Evolutionary conservation across 441 rosid species (phyloP).

Genomic region (Biscutella laevigata): DNA sequence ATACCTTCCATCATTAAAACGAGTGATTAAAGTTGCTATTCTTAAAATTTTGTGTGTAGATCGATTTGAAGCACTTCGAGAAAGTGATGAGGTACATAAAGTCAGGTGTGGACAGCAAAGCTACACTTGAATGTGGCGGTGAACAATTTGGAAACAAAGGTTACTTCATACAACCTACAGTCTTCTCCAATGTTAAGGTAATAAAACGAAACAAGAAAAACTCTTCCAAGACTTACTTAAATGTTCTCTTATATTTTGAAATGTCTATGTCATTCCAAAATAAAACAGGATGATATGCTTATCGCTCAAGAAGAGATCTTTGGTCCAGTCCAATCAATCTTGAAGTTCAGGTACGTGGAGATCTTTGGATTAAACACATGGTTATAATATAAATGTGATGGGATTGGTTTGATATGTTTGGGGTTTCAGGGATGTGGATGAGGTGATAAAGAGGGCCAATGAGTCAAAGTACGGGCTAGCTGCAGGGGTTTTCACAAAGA

Average conservation of each 20-base stretch:
- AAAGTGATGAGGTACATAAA: slow-evolving; percentile 66
- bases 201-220: no score
- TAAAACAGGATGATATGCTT: slow-evolving; percentile 63
- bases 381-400: background rate
- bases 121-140: slow-evolving; percentile 86
- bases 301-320: slow-evolving; percentile 84
- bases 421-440: slow-evolving; percentile 51
- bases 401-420: background rate
- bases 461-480: slow-evolving; percentile 56
- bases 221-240: background rate
- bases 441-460: slow-evolving; percentile 70
- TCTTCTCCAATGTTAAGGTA: slow-evolving; percentile 76
- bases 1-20: background rate
- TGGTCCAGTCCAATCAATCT: slow-evolving; percentile 85
- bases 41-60: slow-evolving; percentile 45
- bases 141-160: slow-evolving; percentile 58
- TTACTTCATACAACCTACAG: slow-evolving; percentile 79
- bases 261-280: background rate
- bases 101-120: slow-evolving; percentile 60
- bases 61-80: slow-evolving; percentile 58
- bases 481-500: slow-evolving; percentile 73
- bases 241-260: no score
- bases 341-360: slow-evolving; percentile 64
- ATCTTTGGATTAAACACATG: background rate
- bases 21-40: no score